Evolutionary conservation across 1,139 yeast species (phyloP).

Genomic region (Hyphopichia wangnamkhiaoensis): DNA sequence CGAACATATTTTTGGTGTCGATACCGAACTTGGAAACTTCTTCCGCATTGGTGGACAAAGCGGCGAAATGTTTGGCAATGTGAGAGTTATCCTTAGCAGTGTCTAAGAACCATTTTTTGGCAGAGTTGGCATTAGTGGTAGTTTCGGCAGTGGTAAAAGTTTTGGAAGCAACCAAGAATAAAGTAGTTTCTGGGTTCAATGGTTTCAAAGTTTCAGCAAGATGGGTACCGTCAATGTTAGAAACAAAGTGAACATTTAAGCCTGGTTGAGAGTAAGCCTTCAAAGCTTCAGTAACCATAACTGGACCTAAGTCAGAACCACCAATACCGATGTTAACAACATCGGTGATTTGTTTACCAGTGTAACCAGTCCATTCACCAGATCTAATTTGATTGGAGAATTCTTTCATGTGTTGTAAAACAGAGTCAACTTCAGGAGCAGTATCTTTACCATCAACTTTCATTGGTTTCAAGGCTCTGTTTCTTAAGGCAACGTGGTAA

Average conservation of each 20-base stretch:
- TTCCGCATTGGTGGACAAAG: constrained; percentile 87
- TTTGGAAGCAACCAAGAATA: constrained; percentile 94
- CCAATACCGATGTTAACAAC: constrained; percentile 98
- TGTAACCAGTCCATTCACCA: constrained; percentile 95
- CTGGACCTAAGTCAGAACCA: constrained; percentile 98
- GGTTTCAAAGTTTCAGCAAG: constrained; percentile 83
- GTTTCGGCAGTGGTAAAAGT: constrained; percentile 99
- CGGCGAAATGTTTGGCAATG: constrained; percentile 97
- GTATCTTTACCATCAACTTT: constrained; percentile 87
- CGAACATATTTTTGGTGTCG: constrained; percentile 97
- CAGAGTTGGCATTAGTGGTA: constrained; percentile 90
- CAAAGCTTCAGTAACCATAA: constrained; percentile 97
- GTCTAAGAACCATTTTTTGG: constrained; percentile 88
- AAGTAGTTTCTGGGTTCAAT: constrained; percentile 85
- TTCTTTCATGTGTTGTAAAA: constrained; percentile 93
- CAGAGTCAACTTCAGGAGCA: constrained; percentile 85
- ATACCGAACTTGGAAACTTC: constrained; percentile 95
- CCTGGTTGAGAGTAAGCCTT: constrained; percentile 82
- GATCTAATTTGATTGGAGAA: constrained; percentile 86
- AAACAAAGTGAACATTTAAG: constrained; percentile 85
- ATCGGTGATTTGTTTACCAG: constrained; percentile 91
- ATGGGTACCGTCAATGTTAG: constrained; percentile 98
- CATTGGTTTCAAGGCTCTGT: constrained; percentile 82
- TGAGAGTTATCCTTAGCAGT: constrained; percentile 65
- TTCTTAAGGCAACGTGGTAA: constrained; percentile 93